Evolutionary conservation across 352 stramenopile genomes (phyloP), one percentile per base, ranked within the genome.

Genomic region (Globisporangium cylindrosporum): DNA sequence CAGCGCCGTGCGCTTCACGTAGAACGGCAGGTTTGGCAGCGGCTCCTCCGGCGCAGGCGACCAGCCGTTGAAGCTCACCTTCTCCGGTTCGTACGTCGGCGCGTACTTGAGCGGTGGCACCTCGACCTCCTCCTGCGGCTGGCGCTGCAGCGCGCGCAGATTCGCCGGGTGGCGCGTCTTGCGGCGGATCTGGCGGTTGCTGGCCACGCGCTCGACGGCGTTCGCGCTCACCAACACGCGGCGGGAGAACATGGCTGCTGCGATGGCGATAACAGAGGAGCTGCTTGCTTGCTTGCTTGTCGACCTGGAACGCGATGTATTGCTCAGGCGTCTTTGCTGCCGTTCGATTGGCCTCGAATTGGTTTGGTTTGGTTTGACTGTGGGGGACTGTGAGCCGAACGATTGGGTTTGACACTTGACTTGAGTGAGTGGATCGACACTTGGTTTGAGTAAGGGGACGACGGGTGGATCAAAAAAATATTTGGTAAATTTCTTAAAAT

Each of bases 31-130:
- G 49, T 75, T 75, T 1, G 82, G 73, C 60, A 94, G 69, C 55
- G 86, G 84, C 62, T 75, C 67, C 71, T 88, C 84, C 4, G 86
- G 84, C 48, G 88, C 86, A 24, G 88, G 82, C 34, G 86, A 92
- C 88, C 88, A 95, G 71, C 88, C 88, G 70, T 95, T 95, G 76
- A 95, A 95, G 79, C 86, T 94, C 74, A 95, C 88, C 56, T 84
- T 88, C 72, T 86, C 79, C 1, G 88, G 88, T 64, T 88, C 76
- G 55, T 94, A 95, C 49, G 86, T 92, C 18, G 88, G 86, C 66
- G 90, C 76, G 75, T 84, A 95, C 78, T 91, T 93, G 67, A 95
- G 83, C 59, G 86, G 72, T n/a, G 83, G 79, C 38, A 94, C 74
- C 25, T 82, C 80, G 24, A 84, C 22, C 56, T 77, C 71, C 49